Evolutionary conservation across 768 basidiomycete genomes (phyloP).

Genomic region (Gymnopilus junonius): DNA sequence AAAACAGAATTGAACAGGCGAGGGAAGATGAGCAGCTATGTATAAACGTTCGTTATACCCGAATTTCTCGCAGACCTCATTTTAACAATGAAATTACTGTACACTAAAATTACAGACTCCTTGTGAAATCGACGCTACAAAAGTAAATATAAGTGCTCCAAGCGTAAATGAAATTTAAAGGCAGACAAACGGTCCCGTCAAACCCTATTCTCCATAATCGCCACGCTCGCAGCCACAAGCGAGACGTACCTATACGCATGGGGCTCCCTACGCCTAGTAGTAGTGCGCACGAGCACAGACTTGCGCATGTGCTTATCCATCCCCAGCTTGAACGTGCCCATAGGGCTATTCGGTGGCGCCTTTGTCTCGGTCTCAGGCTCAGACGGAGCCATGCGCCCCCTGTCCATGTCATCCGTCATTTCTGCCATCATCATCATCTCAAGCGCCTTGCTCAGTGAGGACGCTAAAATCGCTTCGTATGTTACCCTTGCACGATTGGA

Average conservation of each 20-base stretch:
- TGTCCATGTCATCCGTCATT: slow-evolving; percentile 9
- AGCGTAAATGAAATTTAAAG: slow-evolving; percentile 2
- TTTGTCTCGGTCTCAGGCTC: background rate
- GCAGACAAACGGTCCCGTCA: too few relatives aligned
- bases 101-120: too few relatives aligned
- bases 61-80: background rate
- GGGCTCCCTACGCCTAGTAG: background rate
- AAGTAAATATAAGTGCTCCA: background rate
- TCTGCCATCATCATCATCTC: slow-evolving; percentile 1
- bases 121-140: too few relatives aligned
- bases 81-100: too few relatives aligned
- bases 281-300: background rate
- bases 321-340: background rate
- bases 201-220: slow-evolving; percentile 20
- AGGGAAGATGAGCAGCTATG: background rate
- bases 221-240: slow-evolving; percentile 18
- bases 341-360: slow-evolving; percentile 7
- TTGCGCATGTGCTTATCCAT: too few relatives aligned
- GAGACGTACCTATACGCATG: slow-evolving; percentile 5
- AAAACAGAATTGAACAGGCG: background rate
- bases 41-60: background rate
- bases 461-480: slow-evolving; percentile 20
- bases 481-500: slow-evolving; percentile 5
- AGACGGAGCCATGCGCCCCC: slow-evolving; percentile 3
- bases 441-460: background rate